Conservation (phyloP, 2,329 filamentous ascomycete genomes). For the Colletotrichum siamense region DNA sequence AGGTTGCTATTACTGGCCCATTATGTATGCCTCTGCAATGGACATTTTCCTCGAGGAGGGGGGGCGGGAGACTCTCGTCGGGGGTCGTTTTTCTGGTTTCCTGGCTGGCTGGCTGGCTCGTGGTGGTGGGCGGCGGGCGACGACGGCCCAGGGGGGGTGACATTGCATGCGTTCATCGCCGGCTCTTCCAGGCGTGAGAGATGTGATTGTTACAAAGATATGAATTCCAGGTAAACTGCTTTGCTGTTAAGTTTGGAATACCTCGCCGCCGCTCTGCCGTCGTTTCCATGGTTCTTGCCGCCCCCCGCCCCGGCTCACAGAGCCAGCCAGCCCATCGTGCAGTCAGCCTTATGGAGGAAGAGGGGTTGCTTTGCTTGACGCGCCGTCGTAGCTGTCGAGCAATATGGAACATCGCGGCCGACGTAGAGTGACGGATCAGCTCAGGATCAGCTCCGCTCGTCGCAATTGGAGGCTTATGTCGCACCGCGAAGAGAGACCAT, state of each 20-base stretch:
- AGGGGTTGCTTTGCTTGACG: neutral
- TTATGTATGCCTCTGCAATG: neutral
- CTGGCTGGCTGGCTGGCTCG: neutral
- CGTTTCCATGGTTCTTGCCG: neutral
- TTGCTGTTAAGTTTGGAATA: neutral
- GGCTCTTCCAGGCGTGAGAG: neutral
- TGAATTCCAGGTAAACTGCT: neutral
- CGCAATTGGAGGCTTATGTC: neutral
- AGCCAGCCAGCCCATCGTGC: neutral
- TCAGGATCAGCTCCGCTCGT: neutral
- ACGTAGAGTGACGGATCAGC: neutral
- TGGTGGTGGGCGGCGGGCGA: neutral
- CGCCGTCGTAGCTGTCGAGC: neutral
- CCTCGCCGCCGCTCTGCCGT: neutral
- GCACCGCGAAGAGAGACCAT: neutral
- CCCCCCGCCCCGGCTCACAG: neutral
- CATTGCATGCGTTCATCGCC: conserved; percentile 19
- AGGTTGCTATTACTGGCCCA: conserved; percentile 18
- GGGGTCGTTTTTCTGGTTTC: neutral
- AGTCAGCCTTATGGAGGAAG: conserved; percentile 16
- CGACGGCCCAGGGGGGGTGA: neutral
- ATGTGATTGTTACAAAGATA: conserved; percentile 4
- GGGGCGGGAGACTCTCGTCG: conserved; percentile 2
- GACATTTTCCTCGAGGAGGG: neutral
- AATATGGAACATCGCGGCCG: conserved; percentile 1